phyloP scores from a whole-genome alignment of 352 stramenopile species.

The Peronospora destructor region DNA sequence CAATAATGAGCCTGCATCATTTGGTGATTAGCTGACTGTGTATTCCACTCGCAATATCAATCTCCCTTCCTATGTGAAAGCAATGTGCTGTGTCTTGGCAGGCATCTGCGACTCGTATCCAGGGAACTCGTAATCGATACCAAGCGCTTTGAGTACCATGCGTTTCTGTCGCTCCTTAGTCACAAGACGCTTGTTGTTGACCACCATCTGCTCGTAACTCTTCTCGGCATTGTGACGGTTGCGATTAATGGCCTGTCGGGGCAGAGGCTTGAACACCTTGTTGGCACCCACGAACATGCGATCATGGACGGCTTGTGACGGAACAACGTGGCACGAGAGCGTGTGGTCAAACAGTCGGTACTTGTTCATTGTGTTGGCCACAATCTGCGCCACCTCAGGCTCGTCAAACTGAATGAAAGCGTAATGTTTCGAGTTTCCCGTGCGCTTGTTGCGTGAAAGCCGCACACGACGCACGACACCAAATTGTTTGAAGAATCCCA shows the following conservation, averaged over 20 bases:
- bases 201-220: constrained; percentile 64
- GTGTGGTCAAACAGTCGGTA: constrained; percentile 93
- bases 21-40: background rate
- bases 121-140: constrained; percentile 83
- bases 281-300: constrained; percentile 83
- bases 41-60: constrained; percentile 7
- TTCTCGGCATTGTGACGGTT: constrained; percentile 76
- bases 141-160: constrained; percentile 59
- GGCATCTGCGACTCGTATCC: constrained; percentile 62
- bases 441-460: constrained; percentile 93
- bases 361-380: constrained; percentile 91
- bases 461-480: constrained; percentile 86
- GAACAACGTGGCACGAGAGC: constrained; percentile 90
- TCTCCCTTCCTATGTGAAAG: constrained; percentile 37
- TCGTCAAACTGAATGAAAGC: constrained; percentile 95
- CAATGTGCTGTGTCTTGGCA: constrained; percentile 72
- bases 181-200: constrained; percentile 67
- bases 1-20: background rate
- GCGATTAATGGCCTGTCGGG: constrained; percentile 59
- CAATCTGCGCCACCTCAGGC: constrained; percentile 88
- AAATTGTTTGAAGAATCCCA: constrained; percentile 95
- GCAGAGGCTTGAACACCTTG: constrained; percentile 74
- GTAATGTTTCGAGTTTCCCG: constrained; percentile 92
- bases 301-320: constrained; percentile 80
- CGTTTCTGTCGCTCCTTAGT: constrained; percentile 75